Conservation (phyloP, 2,329 filamentous ascomycete species). For the Ophiosphaerella herpotricha region DNA sequence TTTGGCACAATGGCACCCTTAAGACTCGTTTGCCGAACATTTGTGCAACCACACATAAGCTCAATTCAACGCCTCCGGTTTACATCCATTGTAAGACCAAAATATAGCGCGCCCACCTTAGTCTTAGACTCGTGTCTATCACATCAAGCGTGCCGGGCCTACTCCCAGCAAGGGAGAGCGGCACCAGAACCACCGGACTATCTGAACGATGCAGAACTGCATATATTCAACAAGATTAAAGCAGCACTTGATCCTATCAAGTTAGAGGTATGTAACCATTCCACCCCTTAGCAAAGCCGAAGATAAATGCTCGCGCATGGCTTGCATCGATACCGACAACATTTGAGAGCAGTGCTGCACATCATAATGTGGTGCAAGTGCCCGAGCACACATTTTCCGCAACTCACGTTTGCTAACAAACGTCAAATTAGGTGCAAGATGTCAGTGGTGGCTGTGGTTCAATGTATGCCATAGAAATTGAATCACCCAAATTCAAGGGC, state of each 20-base stretch:
- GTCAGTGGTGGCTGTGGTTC: slow-evolving; percentile 82
- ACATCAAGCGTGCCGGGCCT: slow-evolving; percentile 14
- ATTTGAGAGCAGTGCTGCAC: slow-evolving; percentile 6
- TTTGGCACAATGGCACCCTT: slow-evolving; percentile 40
- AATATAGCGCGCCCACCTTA: slow-evolving; percentile 6
- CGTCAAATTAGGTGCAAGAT: slow-evolving; percentile 66
- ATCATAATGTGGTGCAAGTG: not conserved
- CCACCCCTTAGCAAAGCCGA: slow-evolving; percentile 1
- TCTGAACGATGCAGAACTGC: slow-evolving; percentile 52
- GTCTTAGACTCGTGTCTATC: slow-evolving; percentile 9
- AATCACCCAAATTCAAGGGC: slow-evolving; percentile 72
- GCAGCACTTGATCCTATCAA: slow-evolving; percentile 48
- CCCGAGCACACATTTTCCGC: not conserved
- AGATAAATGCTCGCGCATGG: slow-evolving; percentile 7
- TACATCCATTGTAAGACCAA: slow-evolving; percentile 12
- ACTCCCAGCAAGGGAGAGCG: slow-evolving; percentile 28
- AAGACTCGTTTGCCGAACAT: slow-evolving; percentile 33
- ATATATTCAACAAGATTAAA: slow-evolving; percentile 54
- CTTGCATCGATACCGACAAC: slow-evolving; percentile 14
- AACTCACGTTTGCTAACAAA: slow-evolving; percentile 15
- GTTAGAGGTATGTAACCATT: slow-evolving; percentile 48
- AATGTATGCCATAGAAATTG: slow-evolving; percentile 85
- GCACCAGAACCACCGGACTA: slow-evolving; percentile 51
- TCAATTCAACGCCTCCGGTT: slow-evolving; percentile 25
- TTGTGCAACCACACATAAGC: slow-evolving; percentile 21